Evolutionary conservation across 139 green algal species (phyloP).

Genomic region (Chlamydomonas eustigma): DNA sequence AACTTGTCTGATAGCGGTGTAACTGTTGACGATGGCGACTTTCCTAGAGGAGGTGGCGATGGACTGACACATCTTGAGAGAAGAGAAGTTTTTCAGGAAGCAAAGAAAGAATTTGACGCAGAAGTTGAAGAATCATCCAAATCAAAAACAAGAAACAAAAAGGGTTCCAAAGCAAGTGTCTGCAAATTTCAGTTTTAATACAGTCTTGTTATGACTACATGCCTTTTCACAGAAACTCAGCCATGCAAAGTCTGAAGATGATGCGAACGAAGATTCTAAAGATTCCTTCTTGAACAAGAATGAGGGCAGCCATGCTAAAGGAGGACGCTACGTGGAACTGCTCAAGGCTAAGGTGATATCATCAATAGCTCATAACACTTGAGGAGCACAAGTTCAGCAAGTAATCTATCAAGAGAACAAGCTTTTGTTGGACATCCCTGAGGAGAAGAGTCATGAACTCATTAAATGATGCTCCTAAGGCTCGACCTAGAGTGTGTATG

Average conservation of each 20-base stretch:
- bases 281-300: not conserved
- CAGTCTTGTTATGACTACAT: too few species aligned
- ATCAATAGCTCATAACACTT: not conserved
- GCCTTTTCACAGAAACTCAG: too few species aligned
- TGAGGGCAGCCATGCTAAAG: constrained; percentile 26
- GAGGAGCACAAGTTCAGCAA: not conserved
- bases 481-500: too few species aligned
- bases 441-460: too few species aligned
- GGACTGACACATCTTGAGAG: constrained; percentile 56
- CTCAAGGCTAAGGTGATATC: constrained; percentile 74
- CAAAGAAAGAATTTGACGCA: constrained; percentile 49
- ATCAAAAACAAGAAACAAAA: too few species aligned
- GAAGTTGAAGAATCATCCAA: too few species aligned
- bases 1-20: not conserved
- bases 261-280: constrained; percentile 3
- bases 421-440: too few species aligned
- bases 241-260: too few species aligned
- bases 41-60: constrained; percentile 63
- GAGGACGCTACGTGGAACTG: constrained; percentile 72
- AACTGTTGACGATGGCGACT: constrained; percentile 51
- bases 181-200: too few species aligned
- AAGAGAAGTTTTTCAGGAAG: constrained; percentile 51
- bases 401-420: too few species aligned
- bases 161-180: too few species aligned
- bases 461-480: too few species aligned